Conservation (phyloP, 2,329 filamentous ascomycete species). For the Podosphaera leucotricha region DNA sequence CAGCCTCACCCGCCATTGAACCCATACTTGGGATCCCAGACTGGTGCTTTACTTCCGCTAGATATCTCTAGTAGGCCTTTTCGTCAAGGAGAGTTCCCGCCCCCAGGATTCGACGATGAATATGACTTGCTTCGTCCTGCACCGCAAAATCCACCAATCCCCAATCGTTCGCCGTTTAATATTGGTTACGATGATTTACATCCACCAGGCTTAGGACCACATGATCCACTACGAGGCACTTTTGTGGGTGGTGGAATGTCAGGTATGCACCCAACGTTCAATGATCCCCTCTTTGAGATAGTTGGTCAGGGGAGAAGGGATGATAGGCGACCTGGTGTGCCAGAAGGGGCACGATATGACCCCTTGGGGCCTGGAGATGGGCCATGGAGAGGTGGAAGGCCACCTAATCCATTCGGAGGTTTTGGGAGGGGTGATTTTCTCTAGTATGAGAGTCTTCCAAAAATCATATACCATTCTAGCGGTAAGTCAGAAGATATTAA, state of each 20-base stretch:
- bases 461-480: too few relatives aligned
- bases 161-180: constrained; percentile 31
- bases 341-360: constrained; percentile 81
- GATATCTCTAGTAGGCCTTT: too few relatives aligned
- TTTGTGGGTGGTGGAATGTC: constrained; percentile 40
- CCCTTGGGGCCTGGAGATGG: constrained; percentile 50
- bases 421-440: constrained; percentile 34
- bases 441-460: constrained; percentile 8
- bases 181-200: constrained; percentile 77
- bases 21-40: too few relatives aligned
- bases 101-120: constrained; percentile 85
- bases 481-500: too few relatives aligned
- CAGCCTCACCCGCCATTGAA: too few relatives aligned
- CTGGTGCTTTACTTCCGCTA: too few relatives aligned
- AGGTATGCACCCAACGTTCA: constrained; percentile 92
- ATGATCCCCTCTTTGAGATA: constrained; percentile 64
- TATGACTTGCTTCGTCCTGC: constrained; percentile 50
- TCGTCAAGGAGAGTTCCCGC: constrained; percentile 53
- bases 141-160: constrained; percentile 21
- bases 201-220: constrained; percentile 61
- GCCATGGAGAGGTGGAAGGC: constrained; percentile 23
- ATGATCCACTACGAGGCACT: constrained; percentile 53
- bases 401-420: constrained; percentile 34
- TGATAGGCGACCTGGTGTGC: constrained; percentile 43
- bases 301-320: constrained; percentile 22